Percentiles rank a stretch among this genome's conserved stretches.
Conservation (phyloP, 257 asterid species). For the Nicotiana attenuata region DNA sequence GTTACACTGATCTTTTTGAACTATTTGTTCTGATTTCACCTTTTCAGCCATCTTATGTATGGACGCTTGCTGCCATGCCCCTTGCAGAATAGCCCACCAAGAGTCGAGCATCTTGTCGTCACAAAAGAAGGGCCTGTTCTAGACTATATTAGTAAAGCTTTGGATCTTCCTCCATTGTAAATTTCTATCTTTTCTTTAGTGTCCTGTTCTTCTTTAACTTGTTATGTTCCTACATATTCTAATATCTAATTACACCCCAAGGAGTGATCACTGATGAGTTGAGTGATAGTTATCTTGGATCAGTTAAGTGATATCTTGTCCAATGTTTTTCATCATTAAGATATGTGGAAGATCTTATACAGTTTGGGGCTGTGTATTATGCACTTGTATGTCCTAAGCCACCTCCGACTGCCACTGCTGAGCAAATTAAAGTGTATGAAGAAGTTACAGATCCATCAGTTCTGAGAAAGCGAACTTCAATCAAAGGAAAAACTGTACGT, state of each 20-base stretch:
- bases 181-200: slow-evolving; percentile 17
- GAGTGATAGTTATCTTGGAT: slow-evolving; percentile 10
- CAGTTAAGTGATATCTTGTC: slow-evolving; percentile 19
- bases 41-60: slow-evolving; percentile 57
- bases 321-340: slow-evolving; percentile 34
- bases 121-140: slow-evolving; percentile 74
- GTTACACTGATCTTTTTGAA: neutral
- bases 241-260: neutral
- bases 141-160: slow-evolving; percentile 50
- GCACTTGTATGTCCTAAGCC: slow-evolving; percentile 96
- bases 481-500: slow-evolving; percentile 79
- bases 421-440: slow-evolving; percentile 59
- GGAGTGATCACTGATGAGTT: slow-evolving; percentile 4
- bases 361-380: slow-evolving; percentile 85
- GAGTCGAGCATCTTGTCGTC: slow-evolving; percentile 88
- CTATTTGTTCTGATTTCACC: neutral
- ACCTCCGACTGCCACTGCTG: slow-evolving; percentile 68
- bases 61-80: slow-evolving; percentile 91
- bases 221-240: slow-evolving; percentile 7
- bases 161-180: slow-evolving; percentile 80
- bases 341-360: slow-evolving; percentile 89
- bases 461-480: slow-evolving; percentile 58
- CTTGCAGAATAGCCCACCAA: slow-evolving; percentile 58
- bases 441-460: slow-evolving; percentile 68
- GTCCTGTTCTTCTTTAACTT: slow-evolving; percentile 4